phyloP scores from a whole-genome alignment of 371 early-diverging fungal species.

The Entomophthora muscae region DNA sequence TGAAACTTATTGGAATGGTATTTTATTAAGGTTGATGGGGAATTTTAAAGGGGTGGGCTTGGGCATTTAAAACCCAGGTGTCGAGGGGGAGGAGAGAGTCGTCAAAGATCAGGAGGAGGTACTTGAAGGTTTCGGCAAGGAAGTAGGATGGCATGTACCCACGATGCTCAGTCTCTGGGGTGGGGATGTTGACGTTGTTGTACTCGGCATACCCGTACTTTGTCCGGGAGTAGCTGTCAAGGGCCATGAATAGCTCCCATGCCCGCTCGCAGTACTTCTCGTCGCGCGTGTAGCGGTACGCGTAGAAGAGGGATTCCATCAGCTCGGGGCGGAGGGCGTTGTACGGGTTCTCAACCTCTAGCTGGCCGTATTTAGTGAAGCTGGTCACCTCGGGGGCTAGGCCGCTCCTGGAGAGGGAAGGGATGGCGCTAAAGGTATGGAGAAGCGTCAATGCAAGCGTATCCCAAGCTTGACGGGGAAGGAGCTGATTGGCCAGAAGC shows the following conservation, averaged over 20 bases:
- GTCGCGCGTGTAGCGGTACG: conserved; percentile 60
- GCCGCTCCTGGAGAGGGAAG: too few relatives aligned
- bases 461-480: too few relatives aligned
- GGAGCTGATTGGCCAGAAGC: too few relatives aligned
- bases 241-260: conserved; percentile 19
- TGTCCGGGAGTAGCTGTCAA: background rate
- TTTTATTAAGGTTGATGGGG: too few relatives aligned
- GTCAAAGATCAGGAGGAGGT: conserved; percentile 71
- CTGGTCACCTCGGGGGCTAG: too few relatives aligned
- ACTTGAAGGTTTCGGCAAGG: conserved; percentile 85
- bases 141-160: conserved; percentile 52
- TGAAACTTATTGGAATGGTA: too few relatives aligned
- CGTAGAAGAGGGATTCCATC: conserved; percentile 54
- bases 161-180: conserved; percentile 22
- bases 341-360: too few relatives aligned
- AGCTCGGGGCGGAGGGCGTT: conserved; percentile 27
- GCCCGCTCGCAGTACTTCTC: conserved; percentile 54
- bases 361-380: too few relatives aligned
- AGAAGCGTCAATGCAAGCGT: too few relatives aligned
- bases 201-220: background rate
- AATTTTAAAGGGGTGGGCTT: conserved; percentile 67
- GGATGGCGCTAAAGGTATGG: too few relatives aligned
- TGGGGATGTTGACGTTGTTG: background rate
- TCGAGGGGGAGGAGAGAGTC: conserved; percentile 25
- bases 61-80: conserved; percentile 70